These are phyloP conservation scores for Mucuna pruriens DNA, from an alignment of 306 rosid species.

Conservation along the genomic window DNA sequence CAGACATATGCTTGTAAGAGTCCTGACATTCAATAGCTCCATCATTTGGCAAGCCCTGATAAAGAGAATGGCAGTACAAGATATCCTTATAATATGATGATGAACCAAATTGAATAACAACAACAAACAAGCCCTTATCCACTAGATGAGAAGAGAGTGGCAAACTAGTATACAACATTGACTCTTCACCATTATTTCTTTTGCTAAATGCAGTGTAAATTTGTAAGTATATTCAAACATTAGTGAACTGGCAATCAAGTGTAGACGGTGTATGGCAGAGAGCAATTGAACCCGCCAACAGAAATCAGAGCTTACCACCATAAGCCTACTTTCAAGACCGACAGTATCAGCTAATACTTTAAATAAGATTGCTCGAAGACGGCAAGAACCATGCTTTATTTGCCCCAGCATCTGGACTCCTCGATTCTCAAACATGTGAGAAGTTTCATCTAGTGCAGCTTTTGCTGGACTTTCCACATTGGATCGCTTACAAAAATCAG, in stretches of 20 bases:
- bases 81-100: conserved; percentile 31
- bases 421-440: conserved; percentile 83
- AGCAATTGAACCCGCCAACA: conserved; percentile 33
- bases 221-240: neutral
- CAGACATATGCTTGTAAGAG: conserved; percentile 91
- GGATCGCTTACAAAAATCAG: conserved; percentile 88
- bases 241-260: neutral
- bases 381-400: conserved; percentile 93
- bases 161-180: conserved; percentile 28
- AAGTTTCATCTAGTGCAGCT: conserved; percentile 76
- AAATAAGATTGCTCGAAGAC: conserved; percentile 91
- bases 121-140: conserved; percentile 34
- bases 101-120: conserved; percentile 34
- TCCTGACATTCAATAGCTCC: conserved; percentile 79
- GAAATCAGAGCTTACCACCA: conserved; percentile 77
- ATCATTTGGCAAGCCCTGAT: conserved; percentile 90
- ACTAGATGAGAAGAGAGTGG: conserved; percentile 15
- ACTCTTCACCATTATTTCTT: conserved; percentile 19
- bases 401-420: conserved; percentile 94
- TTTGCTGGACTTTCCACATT: conserved; percentile 93
- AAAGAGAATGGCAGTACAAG: conserved; percentile 35
- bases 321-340: conserved; percentile 92
- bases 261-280: neutral
- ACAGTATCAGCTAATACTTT: conserved; percentile 94
- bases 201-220: neutral